Percentiles rank a stretch among this genome's conserved stretches.
Evolutionary conservation across 495 filamentous ascomycete species (phyloP).

Genomic region (Penicillium canescens): DNA sequence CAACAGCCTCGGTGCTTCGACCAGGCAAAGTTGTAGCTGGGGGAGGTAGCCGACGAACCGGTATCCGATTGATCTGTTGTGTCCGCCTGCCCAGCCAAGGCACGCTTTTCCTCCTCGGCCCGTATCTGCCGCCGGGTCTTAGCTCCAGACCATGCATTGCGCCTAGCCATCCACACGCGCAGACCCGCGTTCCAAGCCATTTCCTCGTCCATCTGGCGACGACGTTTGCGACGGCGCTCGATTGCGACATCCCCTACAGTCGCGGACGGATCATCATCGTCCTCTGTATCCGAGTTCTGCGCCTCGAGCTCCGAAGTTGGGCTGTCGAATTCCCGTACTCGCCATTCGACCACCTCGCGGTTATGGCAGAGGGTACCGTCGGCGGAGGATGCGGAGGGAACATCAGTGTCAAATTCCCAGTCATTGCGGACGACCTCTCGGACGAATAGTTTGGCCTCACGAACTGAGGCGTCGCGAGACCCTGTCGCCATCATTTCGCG

Average conservation of each 20-base stretch:
- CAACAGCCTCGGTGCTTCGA: slow-evolving; percentile 9
- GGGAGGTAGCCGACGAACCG: slow-evolving; percentile 9
- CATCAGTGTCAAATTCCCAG: slow-evolving; percentile 35
- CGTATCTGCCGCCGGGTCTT: slow-evolving; percentile 34
- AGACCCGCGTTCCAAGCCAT: slow-evolving; percentile 82
- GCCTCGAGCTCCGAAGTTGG: slow-evolving; percentile 46
- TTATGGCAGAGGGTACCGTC: slow-evolving; percentile 23
- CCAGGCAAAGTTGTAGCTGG: slow-evolving; percentile 1
- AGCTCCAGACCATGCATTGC: slow-evolving; percentile 89
- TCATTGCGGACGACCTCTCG: slow-evolving; percentile 45
- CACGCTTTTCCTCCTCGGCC: slow-evolving; percentile 16
- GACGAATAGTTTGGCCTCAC: slow-evolving; percentile 42
- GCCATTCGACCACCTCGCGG: slow-evolving; percentile 41
- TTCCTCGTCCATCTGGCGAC: slow-evolving; percentile 66
- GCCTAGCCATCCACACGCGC: slow-evolving; percentile 67
- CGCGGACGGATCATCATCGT: slow-evolving; percentile 13
- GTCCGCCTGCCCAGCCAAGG: neutral
- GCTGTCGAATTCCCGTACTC: slow-evolving; percentile 43
- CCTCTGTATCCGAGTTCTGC: slow-evolving; percentile 23
- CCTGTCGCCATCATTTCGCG: slow-evolving; percentile 26
- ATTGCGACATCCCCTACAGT: slow-evolving; percentile 23
- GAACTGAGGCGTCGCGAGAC: slow-evolving; percentile 42
- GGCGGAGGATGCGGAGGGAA: slow-evolving; percentile 26
- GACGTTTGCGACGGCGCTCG: slow-evolving; percentile 59
- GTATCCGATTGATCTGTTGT: slow-evolving; percentile 4